Percentiles rank a stretch among this genome's conserved stretches.
Conservation (phyloP, 2,329 filamentous ascomycete species). For the Talaromyces sp. region DNA sequence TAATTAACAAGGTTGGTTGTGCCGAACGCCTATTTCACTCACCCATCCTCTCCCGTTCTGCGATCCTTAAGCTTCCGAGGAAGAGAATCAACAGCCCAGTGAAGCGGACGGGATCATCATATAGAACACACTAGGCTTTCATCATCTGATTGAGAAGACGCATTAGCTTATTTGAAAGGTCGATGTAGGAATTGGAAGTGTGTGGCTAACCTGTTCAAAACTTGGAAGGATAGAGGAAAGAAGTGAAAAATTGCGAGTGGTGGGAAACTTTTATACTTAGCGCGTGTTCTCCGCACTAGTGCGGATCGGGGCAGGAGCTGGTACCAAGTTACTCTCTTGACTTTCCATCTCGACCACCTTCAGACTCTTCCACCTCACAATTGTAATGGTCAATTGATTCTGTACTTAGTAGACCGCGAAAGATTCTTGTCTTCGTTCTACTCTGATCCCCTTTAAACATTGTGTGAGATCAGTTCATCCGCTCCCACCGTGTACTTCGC, state of each 20-base stretch:
- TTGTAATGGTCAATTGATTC: not conserved
- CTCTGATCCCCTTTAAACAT: not conserved
- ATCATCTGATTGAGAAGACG: conserved; percentile 69
- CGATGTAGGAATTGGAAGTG: not conserved
- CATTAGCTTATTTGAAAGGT: conserved; percentile 20
- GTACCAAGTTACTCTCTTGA: conserved; percentile 3
- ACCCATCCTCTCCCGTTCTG: conserved; percentile 61
- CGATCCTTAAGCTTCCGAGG: conserved; percentile 83
- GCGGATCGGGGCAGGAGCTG: not conserved
- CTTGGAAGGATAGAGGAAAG: conserved; percentile 93
- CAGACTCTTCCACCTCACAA: conserved; percentile 15
- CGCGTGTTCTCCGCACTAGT: not conserved
- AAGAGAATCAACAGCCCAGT: conserved; percentile 71
- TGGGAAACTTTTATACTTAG: conserved; percentile 23
- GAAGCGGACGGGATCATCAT: conserved; percentile 65
- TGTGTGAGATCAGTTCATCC: not conserved
- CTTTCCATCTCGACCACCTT: conserved; percentile 3
- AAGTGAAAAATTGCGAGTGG: conserved; percentile 37
- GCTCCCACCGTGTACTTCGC: not conserved
- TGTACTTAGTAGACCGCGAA: not conserved
- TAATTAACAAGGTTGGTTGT: conserved; percentile 92
- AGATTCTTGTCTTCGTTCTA: not conserved
- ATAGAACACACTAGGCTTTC: conserved; percentile 96
- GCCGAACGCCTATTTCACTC: conserved; percentile 99
- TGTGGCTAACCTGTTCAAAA: conserved; percentile 83